Evolutionary conservation across 2,329 filamentous ascomycete species (phyloP), one percentile per base, ranked within the genome.

Genomic region (Metarhizium brunneum): DNA sequence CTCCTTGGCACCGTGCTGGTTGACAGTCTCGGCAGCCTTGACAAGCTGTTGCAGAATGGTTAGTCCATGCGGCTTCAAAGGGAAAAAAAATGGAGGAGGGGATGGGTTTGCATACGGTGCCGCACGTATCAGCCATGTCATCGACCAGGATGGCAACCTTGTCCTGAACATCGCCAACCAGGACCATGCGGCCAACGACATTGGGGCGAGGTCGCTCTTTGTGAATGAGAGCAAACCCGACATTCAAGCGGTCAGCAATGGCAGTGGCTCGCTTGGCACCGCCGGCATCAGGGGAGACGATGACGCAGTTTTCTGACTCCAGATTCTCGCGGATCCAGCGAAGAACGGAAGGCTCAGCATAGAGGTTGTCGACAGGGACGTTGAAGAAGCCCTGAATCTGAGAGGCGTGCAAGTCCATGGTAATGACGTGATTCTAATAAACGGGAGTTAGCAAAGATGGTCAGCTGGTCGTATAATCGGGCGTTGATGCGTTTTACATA

Each of bases 351-450:
- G 92, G 92, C 73, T 96, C 92, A 6, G 92, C 92, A 71, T 96
- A 96, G 47, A 97, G 81, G 71, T 96, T 86, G 68, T 85, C 81
- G 13, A 83, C 81, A 11, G 82, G 82, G 5, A 85, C 81, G 59
- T 95, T 95, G 80, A 96, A 96, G 77, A 97, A 96, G 47, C 92
- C 92, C 73, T 95, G 89, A 59, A 95, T 95, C 77, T 96, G 92
- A 57, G 86, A 91, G 57, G 91, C 92, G 68, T 96, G 92, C 57
- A 96, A 80, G 67, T 96, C 92, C 90, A 96, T 96, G 18, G 92
- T 96, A 63, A 96, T 95, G 65, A 96, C 73, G 63, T 76, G 74
- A 54, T 73, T 74, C 70, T 72, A 54, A 18, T 14, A 18, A 10
- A 16, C 30, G 55, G 30, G 38, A 52, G 56, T 58, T 10, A 45